Base-by-base conservation (phyloP, 176 grass and related monocot species). In the Oryza glaberrima region DNA sequence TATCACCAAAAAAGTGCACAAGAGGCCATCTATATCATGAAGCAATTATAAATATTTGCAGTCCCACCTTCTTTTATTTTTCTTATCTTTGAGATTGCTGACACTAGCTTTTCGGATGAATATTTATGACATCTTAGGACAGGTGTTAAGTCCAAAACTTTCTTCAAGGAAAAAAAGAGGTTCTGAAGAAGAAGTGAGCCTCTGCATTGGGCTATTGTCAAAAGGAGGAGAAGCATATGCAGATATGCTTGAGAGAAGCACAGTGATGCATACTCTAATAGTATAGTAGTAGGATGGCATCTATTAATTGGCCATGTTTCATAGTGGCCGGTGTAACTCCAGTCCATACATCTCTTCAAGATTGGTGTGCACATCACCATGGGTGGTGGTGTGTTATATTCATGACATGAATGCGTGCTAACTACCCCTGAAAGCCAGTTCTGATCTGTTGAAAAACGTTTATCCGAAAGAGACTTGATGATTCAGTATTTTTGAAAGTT, bases 381-480 rank as follows among this genome's bases (percentile, higher is more conserved):
- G 73, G 83, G 64, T 47, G 88, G 83, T 82, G 79, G 74, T 46
- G 17, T 3, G 88, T 90, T 86, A 68, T 75, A 78, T 46, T 68
- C 88, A 26, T 19, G 38, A 11, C 67, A 82, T 82, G 73, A 90
- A 86, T 86, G 88, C n/a, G 10, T 48, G 52, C 23, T 77, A 77
- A 81, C 71, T n/a, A 60, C 82, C 69, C 54, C 20, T 20, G 65
- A 17, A 17, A 47, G 10, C 63, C 38, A 4, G 49, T 41, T 28
- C 51, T 32, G 30, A 32, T 20, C 71, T 72, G 66, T 82, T 77
- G 32, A 1, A 78, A 85, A 66, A 66, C 35, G 23, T 45, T 66
- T 44, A 46, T 82, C 65, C 22, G 65, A 70, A 11, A 51, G 16
- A 15, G 72, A 81, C 65, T 6, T 16, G 12, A 34, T 22, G 49